A percentile compares a stretch with the other conserved stretches of the same genome.
phyloP scores from a whole-genome alignment of 352 stramenopile genomes.

The Globisporangium splendens region DNA sequence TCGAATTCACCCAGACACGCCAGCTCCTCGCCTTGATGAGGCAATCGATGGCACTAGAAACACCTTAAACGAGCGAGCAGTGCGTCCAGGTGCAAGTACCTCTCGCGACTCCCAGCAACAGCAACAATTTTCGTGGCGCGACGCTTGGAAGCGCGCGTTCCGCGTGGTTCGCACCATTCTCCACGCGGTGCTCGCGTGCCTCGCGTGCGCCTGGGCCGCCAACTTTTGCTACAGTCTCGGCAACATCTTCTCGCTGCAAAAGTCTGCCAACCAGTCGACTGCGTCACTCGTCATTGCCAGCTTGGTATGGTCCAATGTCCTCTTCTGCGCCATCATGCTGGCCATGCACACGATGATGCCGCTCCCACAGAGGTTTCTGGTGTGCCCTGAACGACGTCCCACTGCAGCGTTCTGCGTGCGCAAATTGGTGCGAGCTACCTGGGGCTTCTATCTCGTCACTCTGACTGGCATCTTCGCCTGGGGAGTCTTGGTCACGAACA shows the following conservation, averaged over 20 bases:
- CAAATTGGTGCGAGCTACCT: slow-evolving; percentile 22
- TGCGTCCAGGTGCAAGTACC: too few species aligned
- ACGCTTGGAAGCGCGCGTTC: too few species aligned
- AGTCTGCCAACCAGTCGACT: slow-evolving; percentile 21
- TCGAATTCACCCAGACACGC: too few species aligned
- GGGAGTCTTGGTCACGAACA: slow-evolving; percentile 13
- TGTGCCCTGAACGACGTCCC: neutral
- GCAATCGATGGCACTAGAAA: too few species aligned
- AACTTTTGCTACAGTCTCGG: slow-evolving; percentile 25
- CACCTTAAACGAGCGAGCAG: too few species aligned
- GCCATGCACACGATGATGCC: slow-evolving; percentile 3
- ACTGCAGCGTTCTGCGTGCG: slow-evolving; percentile 11
- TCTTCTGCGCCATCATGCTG: neutral
- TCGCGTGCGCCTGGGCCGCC: slow-evolving; percentile 16
- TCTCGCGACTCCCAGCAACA: too few species aligned
- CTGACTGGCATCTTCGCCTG: slow-evolving; percentile 27
- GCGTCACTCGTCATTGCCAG: slow-evolving; percentile 21
- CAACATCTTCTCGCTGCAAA: slow-evolving; percentile 24
- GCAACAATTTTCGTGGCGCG: too few species aligned
- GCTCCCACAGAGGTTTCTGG: slow-evolving; percentile 9
- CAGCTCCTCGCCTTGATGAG: too few species aligned
- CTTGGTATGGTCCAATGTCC: slow-evolving; percentile 21
- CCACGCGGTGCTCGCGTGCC: slow-evolving; percentile 5
- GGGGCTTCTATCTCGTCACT: slow-evolving; percentile 18
- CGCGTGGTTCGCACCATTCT: too few species aligned